Evolutionary conservation across 768 basidiomycete species (phyloP).

Genomic region (Imleria badia): DNA sequence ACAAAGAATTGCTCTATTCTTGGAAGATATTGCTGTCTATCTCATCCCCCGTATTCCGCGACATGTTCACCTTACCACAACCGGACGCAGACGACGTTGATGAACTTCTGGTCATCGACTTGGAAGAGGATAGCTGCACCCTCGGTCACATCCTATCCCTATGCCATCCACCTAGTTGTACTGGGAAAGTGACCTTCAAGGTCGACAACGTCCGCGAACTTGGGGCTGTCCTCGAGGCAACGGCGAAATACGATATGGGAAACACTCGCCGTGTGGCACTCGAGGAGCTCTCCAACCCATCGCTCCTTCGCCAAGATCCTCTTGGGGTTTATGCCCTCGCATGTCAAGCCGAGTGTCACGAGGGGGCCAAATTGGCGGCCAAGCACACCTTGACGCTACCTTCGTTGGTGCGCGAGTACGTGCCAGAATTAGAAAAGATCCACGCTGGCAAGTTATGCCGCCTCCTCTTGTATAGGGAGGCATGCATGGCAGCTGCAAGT

Average conservation of each 20-base stretch:
- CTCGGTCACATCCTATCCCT: conserved; percentile 8
- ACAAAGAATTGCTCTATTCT: neutral
- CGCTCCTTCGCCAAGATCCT: conserved; percentile 3
- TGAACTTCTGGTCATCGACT: conserved; percentile 3
- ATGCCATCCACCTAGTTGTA: conserved; percentile 5
- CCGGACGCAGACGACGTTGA: neutral
- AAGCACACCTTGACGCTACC: conserved; percentile 8
- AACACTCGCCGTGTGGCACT: neutral
- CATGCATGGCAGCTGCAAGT: neutral
- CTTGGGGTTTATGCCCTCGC: conserved; percentile 11
- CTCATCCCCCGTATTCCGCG: conserved; percentile 12
- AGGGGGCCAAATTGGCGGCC: conserved; percentile 9
- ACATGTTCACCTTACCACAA: conserved; percentile 17
- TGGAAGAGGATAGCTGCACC: conserved; percentile 11
- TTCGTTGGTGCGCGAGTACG: neutral
- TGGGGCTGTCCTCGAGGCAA: conserved; percentile 4
- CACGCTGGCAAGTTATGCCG: conserved; percentile 2
- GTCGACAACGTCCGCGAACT: neutral
- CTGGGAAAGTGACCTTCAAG: neutral
- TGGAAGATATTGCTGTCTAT: conserved; percentile 11
- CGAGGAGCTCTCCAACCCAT: neutral
- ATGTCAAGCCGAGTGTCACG: conserved; percentile 1
- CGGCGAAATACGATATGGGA: conserved; percentile 20
- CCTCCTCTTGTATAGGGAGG: conserved; percentile 13
- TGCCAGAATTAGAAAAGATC: conserved; percentile 13